Conservation (phyloP, 106 monocot species). For the Acorus calamus region DNA sequence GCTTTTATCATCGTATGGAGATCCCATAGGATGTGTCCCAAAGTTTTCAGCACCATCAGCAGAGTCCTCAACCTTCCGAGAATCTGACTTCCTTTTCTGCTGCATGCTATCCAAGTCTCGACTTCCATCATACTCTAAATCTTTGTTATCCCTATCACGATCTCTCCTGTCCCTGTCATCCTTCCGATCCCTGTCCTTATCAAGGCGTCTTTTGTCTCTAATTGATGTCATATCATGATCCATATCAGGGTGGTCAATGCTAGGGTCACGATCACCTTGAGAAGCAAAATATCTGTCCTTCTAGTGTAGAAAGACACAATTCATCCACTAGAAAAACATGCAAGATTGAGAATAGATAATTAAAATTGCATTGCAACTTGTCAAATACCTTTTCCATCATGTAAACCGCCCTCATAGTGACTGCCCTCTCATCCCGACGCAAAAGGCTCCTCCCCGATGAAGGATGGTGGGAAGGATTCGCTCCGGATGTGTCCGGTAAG, state of each 20-base stretch:
- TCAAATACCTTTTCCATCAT: no score
- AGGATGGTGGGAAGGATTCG: not conserved
- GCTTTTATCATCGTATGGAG: constrained; percentile 79
- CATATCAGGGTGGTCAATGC: constrained; percentile 65
- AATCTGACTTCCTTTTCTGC: constrained; percentile 33
- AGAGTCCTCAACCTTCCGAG: constrained; percentile 46
- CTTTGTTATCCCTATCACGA: constrained; percentile 58
- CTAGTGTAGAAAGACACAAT: constrained; percentile 11
- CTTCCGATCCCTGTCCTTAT: constrained; percentile 78
- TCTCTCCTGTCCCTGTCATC: constrained; percentile 63
- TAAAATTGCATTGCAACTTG: no score
- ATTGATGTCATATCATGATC: constrained; percentile 41
- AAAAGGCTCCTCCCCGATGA: constrained; percentile 34
- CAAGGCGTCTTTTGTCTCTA: constrained; percentile 39
- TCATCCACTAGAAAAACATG: no score
- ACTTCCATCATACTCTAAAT: constrained; percentile 56
- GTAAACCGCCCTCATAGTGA: not conserved
- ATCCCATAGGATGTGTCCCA: constrained; percentile 34
- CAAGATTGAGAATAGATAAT: no score
- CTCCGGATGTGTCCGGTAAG: constrained; percentile 13
- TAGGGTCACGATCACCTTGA: constrained; percentile 54
- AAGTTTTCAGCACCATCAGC: constrained; percentile 35
- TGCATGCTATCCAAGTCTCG: constrained; percentile 31
- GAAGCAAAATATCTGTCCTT: constrained; percentile 54
- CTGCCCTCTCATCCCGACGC: constrained; percentile 49